A percentile compares a stretch with the other conserved stretches of the same genome.
Conservation (phyloP, 345 rosid species). For the Zanthoxylum bungeanum region DNA sequence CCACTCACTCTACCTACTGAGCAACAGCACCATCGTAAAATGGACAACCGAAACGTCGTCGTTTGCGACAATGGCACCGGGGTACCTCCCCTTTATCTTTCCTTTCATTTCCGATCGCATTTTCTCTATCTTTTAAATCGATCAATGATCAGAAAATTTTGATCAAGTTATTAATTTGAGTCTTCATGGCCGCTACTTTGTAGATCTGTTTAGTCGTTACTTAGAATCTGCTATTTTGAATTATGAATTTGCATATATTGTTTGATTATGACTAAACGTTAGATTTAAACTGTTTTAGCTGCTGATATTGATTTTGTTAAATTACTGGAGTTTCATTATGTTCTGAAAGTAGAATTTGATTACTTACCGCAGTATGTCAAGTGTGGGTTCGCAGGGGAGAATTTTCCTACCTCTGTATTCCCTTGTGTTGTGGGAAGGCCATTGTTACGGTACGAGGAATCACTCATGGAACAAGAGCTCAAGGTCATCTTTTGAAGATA, state of each 20-base stretch:
- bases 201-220: constrained; percentile 11
- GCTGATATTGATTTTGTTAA: not conserved
- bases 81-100: constrained; percentile 36
- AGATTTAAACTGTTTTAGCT: not conserved
- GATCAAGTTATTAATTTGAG: not conserved
- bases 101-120: not conserved
- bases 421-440: constrained; percentile 97
- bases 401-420: constrained; percentile 92
- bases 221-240: not conserved
- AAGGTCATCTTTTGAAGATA: constrained; percentile 40
- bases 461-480: constrained; percentile 85
- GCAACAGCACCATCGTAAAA: constrained; percentile 5
- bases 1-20: not conserved
- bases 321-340: not conserved
- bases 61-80: constrained; percentile 99
- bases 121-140: not conserved
- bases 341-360: constrained; percentile 15
- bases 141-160: not conserved
- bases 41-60: constrained; percentile 82
- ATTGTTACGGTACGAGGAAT: constrained; percentile 86
- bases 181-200: not conserved
- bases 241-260: not conserved
- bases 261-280: not conserved
- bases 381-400: constrained; percentile 98
- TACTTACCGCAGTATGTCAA: constrained; percentile 75